Evolutionary conservation across 495 filamentous ascomycete genomes (phyloP).

Genomic region (Penicillium crystallinum): DNA sequence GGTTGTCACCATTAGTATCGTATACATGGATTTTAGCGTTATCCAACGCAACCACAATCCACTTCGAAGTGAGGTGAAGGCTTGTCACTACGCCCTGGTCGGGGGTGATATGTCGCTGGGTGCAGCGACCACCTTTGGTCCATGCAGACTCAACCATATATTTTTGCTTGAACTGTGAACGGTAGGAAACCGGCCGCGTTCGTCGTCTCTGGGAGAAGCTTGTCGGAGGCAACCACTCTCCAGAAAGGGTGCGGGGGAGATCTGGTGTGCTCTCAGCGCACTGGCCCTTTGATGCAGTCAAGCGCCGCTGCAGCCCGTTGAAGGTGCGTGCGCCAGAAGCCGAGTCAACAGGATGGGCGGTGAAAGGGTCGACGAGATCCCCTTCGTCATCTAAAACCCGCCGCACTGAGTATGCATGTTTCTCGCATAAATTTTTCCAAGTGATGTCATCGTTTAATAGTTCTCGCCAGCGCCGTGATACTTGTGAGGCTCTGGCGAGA

Average conservation of each 20-base stretch:
- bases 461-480: slow-evolving; percentile 88
- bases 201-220: slow-evolving; percentile 31
- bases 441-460: slow-evolving; percentile 92
- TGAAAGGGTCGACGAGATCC: slow-evolving; percentile 35
- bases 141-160: slow-evolving; percentile 97
- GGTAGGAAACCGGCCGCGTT: slow-evolving; percentile 63
- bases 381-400: slow-evolving; percentile 49
- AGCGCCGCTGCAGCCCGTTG: slow-evolving; percentile 22
- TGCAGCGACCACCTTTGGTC: slow-evolving; percentile 79
- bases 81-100: slow-evolving; percentile 97
- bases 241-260: slow-evolving; percentile 32
- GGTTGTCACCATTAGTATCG: slow-evolving; percentile 79
- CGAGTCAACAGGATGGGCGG: slow-evolving; percentile 21
- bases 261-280: slow-evolving; percentile 24
- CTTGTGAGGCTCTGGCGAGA: slow-evolving; percentile 85
- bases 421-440: slow-evolving; percentile 94
- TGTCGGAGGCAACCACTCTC: slow-evolving; percentile 32
- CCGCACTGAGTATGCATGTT: slow-evolving; percentile 71
- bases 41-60: slow-evolving; percentile 95
- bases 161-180: slow-evolving; percentile 93
- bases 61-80: slow-evolving; percentile 87
- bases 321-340: slow-evolving; percentile 16
- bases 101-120: slow-evolving; percentile 79
- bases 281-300: slow-evolving; percentile 24
- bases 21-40: slow-evolving; percentile 99